Evolutionary conservation across 306 rosid species (phyloP).

Genomic region (Cicer cuneatum): DNA sequence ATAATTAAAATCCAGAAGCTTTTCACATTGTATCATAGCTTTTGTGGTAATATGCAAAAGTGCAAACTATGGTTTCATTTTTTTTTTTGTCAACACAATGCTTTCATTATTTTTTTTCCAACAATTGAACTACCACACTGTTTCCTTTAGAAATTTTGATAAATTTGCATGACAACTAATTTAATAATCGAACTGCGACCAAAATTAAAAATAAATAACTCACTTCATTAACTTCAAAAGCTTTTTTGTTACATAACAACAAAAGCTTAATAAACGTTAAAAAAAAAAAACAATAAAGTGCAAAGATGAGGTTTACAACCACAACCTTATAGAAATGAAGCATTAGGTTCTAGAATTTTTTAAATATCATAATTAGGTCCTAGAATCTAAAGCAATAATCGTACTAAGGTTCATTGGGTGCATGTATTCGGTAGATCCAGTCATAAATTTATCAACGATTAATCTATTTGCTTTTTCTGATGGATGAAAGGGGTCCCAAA

Average conservation of each 20-base stretch:
- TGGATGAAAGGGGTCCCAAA: constrained; percentile 65
- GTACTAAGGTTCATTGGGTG: constrained; percentile 58
- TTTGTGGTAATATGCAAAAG: no score
- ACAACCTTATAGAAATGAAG: not conserved
- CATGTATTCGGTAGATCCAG: constrained; percentile 52
- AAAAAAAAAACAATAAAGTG: constrained; percentile 6
- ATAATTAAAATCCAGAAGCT: no score
- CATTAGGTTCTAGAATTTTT: constrained; percentile 4
- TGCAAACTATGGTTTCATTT: no score
- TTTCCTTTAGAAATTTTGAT: no score
- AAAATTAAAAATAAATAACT: not conserved
- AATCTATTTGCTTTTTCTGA: constrained; percentile 52
- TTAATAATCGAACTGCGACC: not conserved
- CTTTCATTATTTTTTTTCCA: no score
- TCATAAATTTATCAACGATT: constrained; percentile 56
- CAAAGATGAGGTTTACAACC: not conserved
- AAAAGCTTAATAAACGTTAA: not conserved
- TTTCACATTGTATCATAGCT: no score
- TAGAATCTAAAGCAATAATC: constrained; percentile 52
- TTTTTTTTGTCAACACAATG: no score
- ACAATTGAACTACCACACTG: no score
- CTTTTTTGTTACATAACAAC: not conserved
- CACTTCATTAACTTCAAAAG: not conserved
- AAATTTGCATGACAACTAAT: not conserved
- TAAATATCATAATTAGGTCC: constrained; percentile 34